Percentiles rank a stretch among this genome's conserved stretches.
Conservation (phyloP, 768 basidiomycete species). For the Pleurotus tuoliensis region DNA sequence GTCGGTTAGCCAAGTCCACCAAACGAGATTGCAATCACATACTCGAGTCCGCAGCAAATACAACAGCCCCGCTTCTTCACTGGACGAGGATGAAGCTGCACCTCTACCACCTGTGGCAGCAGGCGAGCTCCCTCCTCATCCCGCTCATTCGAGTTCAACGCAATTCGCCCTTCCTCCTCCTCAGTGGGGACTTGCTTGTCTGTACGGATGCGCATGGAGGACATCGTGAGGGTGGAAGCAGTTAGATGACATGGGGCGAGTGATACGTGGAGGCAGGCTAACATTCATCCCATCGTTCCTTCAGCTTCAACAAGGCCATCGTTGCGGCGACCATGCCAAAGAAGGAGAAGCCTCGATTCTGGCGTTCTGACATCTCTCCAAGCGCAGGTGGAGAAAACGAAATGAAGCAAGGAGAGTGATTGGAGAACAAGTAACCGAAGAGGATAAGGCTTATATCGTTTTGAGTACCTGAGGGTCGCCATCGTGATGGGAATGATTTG, state of each 20-base stretch:
- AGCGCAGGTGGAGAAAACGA: too few relatives aligned
- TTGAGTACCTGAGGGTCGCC: too few relatives aligned
- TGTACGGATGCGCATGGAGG: conserved; percentile 15
- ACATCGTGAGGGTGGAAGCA: background rate
- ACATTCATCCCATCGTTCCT: conserved; percentile 46
- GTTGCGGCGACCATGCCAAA: conserved; percentile 39
- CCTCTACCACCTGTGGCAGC: conserved; percentile 14
- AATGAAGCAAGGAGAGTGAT: too few relatives aligned
- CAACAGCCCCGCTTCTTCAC: conserved; percentile 36
- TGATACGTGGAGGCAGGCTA: background rate
- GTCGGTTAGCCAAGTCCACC: background rate
- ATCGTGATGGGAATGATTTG: too few relatives aligned
- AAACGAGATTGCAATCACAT: conserved; percentile 14
- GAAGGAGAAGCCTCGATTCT: conserved; percentile 26
- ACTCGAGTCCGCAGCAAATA: conserved; percentile 50
- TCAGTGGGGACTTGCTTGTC: conserved; percentile 40
- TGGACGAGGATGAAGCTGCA: conserved; percentile 23
- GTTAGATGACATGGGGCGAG: background rate
- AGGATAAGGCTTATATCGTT: too few relatives aligned
- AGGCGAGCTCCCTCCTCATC: conserved; percentile 28
- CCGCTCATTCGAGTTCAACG: conserved; percentile 16
- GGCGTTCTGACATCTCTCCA: too few relatives aligned
- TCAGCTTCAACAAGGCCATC: conserved; percentile 45
- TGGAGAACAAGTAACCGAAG: too few relatives aligned
- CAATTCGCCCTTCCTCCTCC: conserved; percentile 38